phyloP scores from a whole-genome alignment of 495 filamentous ascomycete species.

The Amorphotheca resinae region DNA sequence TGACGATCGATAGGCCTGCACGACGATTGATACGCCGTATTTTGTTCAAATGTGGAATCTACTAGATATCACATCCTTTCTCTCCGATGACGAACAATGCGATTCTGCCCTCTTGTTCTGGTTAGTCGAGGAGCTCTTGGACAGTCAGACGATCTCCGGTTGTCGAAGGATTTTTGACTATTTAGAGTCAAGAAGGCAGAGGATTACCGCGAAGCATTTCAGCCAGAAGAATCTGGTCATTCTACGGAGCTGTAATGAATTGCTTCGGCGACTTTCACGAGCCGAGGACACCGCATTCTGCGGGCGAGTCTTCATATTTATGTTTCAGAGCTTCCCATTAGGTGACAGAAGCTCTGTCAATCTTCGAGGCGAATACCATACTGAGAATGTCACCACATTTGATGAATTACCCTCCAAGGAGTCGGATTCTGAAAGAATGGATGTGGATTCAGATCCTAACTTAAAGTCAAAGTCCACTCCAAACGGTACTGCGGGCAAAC shows the following conservation, averaged over 20 bases:
- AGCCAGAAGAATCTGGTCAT: constrained; percentile 78
- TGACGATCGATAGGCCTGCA: constrained; percentile 43
- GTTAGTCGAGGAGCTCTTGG: constrained; percentile 88
- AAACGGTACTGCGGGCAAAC: constrained; percentile 22
- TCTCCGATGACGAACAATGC: constrained; percentile 76
- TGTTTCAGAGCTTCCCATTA: constrained; percentile 92
- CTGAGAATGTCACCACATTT: constrained; percentile 85
- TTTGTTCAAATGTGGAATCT: constrained; percentile 87
- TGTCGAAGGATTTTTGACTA: constrained; percentile 88
- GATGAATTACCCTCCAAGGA: constrained; percentile 44
- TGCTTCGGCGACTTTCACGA: constrained; percentile 78
- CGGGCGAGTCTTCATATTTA: constrained; percentile 90
- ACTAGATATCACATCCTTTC: constrained; percentile 74
- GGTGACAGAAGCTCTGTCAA: constrained; percentile 97
- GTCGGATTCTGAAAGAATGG: constrained; percentile 49
- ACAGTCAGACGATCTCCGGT: constrained; percentile 85
- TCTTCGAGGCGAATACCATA: constrained; percentile 87
- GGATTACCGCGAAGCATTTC: constrained; percentile 74
- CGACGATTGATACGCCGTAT: constrained; percentile 54
- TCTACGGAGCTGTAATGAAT: constrained; percentile 85
- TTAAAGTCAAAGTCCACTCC: constrained; percentile 18
- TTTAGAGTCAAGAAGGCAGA: constrained; percentile 80
- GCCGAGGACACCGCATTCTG: constrained; percentile 96
- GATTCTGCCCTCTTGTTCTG: constrained; percentile 75
- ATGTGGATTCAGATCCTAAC: constrained; percentile 29